These are phyloP conservation scores for Pythium folliculosum DNA, from an alignment of 352 stramenopile genomes.

Conservation along the genomic window DNA sequence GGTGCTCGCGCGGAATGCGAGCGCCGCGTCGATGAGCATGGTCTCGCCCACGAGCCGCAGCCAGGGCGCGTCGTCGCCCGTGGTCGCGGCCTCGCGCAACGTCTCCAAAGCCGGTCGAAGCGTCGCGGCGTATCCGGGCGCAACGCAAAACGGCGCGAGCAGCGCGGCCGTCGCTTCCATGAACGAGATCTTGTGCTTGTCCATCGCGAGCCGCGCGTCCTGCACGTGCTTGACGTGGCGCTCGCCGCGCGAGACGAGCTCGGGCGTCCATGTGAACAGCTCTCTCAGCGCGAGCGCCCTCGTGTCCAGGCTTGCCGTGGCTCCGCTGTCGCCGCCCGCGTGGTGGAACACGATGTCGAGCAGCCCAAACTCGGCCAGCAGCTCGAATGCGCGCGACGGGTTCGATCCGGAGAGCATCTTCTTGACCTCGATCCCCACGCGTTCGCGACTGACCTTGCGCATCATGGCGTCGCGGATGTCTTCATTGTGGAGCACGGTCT, in stretches of 20 bases:
- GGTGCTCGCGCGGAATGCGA: conserved; percentile 36
- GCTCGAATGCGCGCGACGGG: conserved; percentile 52
- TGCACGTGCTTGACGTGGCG: conserved; percentile 54
- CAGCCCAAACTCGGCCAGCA: conserved; percentile 61
- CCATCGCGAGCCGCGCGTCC: conserved; percentile 38
- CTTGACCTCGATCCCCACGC: conserved; percentile 86
- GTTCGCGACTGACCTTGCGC: conserved; percentile 88
- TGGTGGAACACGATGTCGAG: conserved; percentile 75
- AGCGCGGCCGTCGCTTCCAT: conserved; percentile 56
- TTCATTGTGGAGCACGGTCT: conserved; percentile 44
- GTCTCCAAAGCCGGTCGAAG: conserved; percentile 11
- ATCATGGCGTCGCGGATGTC: conserved; percentile 73
- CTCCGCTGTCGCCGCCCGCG: not conserved
- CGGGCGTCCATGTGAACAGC: conserved; percentile 23
- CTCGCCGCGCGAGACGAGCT: conserved; percentile 31
- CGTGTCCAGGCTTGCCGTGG: not conserved
- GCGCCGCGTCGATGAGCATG: conserved; percentile 41
- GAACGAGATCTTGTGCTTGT: conserved; percentile 54
- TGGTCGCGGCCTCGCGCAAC: conserved; percentile 23
- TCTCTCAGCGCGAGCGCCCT: conserved; percentile 1
- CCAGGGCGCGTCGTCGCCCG: conserved; percentile 9
- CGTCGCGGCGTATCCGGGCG: conserved; percentile 2
- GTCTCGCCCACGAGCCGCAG: conserved; percentile 26
- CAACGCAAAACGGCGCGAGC: conserved; percentile 54
- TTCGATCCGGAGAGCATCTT: conserved; percentile 77